Base-by-base conservation (phyloP, 495 filamentous ascomycete species). In the Hyaloscypha variabilis region DNA sequence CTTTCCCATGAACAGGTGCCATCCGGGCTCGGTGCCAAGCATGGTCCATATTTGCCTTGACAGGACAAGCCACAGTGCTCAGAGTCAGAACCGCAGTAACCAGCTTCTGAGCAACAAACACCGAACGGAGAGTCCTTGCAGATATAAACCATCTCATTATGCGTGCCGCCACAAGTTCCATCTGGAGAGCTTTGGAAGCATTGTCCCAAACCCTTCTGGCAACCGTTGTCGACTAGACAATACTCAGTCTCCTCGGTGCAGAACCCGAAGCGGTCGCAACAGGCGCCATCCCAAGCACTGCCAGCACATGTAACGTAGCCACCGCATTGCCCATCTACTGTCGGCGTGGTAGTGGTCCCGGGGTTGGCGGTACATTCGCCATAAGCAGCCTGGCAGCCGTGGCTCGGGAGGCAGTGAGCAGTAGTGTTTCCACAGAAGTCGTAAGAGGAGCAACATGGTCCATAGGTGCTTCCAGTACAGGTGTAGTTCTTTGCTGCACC, bases 31-130 rank as follows among this genome's bases (percentile, higher is more conserved):
- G 58, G 49, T 34, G 55, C 23, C 34, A 55, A 57, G 34, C 64
- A 67, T 21, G 58, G 19, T 3, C 64, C 64, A 58, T 57, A 24
- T 3, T 23, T 6, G 6, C 28, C 29, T 31, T 62, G 64, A 42
- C 64, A 67, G 23, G 24, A 28, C 11, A 36, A 60, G 49, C 65
- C 58, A 53, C 60, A 51, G 13, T 46, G 39, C 6, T 13, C 23
- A 51, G 53, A 23, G 8, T 21, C 42, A 26, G 51, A 34, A 55
- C 67, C 63, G 26, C 67, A 66, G 36, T 17, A 66, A 14, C 60
- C 60, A n/a, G 31, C 39, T 13, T 57, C 0, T 17, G 64, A 68
- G 39, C 73, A 75, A 29, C 73, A 75, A 10, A n/a, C 55, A n/a
- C 73, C 73, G 26, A 50, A 72, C 2, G 5, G 11, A 24, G 64